phyloP scores from a whole-genome alignment of 2,329 filamentous ascomycete species.

The Penicillium italicum region DNA sequence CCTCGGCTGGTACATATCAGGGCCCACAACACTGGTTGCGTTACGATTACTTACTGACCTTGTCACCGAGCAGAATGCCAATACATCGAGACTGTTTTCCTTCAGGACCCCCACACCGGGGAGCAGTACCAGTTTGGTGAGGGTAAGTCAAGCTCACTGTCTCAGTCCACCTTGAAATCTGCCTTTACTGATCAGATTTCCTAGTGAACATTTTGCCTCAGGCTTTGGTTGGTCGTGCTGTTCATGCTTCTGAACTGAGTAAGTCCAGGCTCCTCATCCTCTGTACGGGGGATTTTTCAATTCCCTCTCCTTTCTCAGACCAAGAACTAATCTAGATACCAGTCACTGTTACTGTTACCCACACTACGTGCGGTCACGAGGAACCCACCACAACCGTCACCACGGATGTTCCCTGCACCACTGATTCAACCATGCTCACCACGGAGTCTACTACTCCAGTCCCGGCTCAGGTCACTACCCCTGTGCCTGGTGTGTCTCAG shows the following conservation, averaged over 20 bases:
- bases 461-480: background rate
- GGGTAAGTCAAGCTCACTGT: background rate
- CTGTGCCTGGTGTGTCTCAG: background rate
- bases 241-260: background rate
- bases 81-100: background rate
- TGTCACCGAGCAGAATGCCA: background rate
- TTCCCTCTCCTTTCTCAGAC: background rate
- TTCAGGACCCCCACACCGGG: slow-evolving; percentile 2
- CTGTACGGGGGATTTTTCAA: background rate
- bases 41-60: background rate
- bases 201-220: background rate
- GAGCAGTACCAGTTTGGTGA: background rate
- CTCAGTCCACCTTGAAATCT: background rate
- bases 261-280: background rate
- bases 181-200: background rate
- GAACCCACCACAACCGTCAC: slow-evolving; percentile 2
- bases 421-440: background rate
- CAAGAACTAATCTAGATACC: background rate
- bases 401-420: background rate
- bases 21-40: background rate
- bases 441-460: background rate
- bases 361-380: slow-evolving; percentile 17
- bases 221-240: slow-evolving; percentile 1
- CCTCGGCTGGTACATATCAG: slow-evolving; percentile 2
- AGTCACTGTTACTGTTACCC: slow-evolving; percentile 23